Evolutionary conservation across 2,329 filamentous ascomycete species (phyloP).

Genomic region (Elsinoe ampelina): DNA sequence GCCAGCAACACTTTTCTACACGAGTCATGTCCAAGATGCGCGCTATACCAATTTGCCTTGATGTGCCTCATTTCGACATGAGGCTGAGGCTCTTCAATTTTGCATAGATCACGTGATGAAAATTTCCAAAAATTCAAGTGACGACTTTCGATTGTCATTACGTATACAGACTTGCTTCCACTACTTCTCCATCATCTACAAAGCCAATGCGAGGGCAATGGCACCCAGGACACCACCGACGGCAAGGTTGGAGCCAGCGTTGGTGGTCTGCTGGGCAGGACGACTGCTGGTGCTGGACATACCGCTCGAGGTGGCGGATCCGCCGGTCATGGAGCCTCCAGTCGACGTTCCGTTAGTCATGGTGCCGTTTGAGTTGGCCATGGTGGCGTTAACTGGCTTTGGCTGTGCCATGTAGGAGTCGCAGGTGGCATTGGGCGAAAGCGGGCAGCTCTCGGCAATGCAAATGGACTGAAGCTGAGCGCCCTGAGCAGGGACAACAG

Average conservation of each 20-base stretch:
- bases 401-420: constrained; percentile 31
- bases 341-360: constrained; percentile 9
- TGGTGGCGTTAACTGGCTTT: constrained; percentile 16
- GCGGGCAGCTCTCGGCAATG: constrained; percentile 42
- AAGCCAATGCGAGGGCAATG: constrained; percentile 1
- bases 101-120: background rate
- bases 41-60: constrained; percentile 6
- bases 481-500: constrained; percentile 38
- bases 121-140: too few species aligned
- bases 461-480: constrained; percentile 48
- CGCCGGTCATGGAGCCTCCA: background rate
- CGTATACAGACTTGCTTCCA: too few species aligned
- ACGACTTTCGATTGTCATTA: too few species aligned
- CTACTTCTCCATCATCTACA: constrained; percentile 1
- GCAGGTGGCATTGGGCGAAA: constrained; percentile 40
- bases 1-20: background rate
- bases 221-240: constrained; percentile 8
- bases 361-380: constrained; percentile 5
- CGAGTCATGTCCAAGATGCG: constrained; percentile 6
- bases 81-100: background rate
- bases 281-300: constrained; percentile 1
- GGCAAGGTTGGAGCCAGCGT: constrained; percentile 1
- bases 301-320: background rate
- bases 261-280: constrained; percentile 6
- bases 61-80: background rate